Evolutionary conservation across 805 yeast species (phyloP).

Genomic region (Starmerella davenportii): DNA sequence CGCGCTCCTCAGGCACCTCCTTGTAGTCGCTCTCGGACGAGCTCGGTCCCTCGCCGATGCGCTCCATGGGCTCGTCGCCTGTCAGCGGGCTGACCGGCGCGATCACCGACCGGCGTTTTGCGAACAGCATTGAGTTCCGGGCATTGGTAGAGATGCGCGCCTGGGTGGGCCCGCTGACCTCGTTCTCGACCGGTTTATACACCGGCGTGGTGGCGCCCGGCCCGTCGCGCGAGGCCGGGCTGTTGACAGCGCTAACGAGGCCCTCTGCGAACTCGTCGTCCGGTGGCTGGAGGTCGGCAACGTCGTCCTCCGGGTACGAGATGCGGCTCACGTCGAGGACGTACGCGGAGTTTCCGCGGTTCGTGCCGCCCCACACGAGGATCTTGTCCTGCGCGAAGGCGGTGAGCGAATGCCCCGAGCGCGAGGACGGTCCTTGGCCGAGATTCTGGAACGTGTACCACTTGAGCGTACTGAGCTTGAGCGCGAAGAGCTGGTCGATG

Average conservation of each 20-base stretch:
- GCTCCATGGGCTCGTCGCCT: neutral
- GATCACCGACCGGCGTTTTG: slow-evolving; percentile 15
- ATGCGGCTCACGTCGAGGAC: slow-evolving; percentile 39
- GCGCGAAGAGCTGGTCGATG: slow-evolving; percentile 47
- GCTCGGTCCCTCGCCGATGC: neutral
- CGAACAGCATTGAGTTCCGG: slow-evolving; percentile 17
- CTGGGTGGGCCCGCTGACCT: slow-evolving; percentile 14
- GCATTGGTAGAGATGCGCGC: slow-evolving; percentile 17
- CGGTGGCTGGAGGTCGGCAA: neutral
- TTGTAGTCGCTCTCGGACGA: neutral
- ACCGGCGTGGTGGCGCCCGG: neutral
- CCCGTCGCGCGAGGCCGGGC: neutral
- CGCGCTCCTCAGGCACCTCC: neutral
- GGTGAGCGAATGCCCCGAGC: slow-evolving; percentile 84
- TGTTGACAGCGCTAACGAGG: neutral
- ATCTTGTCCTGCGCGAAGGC: slow-evolving; percentile 49
- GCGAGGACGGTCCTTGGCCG: slow-evolving; percentile 51
- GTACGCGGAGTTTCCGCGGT: slow-evolving; percentile 41
- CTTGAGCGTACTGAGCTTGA: slow-evolving; percentile 50
- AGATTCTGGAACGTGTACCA: slow-evolving; percentile 52
- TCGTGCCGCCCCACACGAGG: slow-evolving; percentile 71
- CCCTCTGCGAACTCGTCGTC: neutral
- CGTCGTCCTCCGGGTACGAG: slow-evolving; percentile 22
- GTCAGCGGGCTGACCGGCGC: slow-evolving; percentile 9
- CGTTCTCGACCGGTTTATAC: slow-evolving; percentile 1